phyloP scores from a whole-genome alignment of 805 yeast genomes.

The Pichia phayaonensis region DNA sequence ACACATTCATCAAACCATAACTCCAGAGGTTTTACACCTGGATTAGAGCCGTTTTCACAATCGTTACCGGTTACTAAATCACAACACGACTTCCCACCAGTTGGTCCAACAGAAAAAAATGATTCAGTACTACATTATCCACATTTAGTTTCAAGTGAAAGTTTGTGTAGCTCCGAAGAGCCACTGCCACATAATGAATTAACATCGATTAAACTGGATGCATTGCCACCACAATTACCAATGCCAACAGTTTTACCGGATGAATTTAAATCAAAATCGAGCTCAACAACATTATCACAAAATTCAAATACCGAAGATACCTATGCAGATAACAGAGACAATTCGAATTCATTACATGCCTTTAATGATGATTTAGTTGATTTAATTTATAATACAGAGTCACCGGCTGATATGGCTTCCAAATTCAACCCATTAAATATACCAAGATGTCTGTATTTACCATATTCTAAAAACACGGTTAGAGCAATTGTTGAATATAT shows the following conservation, averaged over 20 bases:
- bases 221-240: conserved; percentile 49
- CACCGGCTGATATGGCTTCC: background rate
- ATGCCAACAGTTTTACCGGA: conserved; percentile 33
- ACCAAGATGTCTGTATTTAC: conserved; percentile 64
- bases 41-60: background rate
- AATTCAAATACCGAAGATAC: background rate
- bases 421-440: conserved; percentile 24
- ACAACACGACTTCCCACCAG: background rate
- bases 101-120: background rate
- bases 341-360: background rate
- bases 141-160: background rate
- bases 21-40: background rate
- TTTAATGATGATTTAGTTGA: background rate
- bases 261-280: conserved; percentile 18
- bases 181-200: background rate
- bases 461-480: conserved; percentile 54
- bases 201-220: conserved; percentile 8
- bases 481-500: conserved; percentile 64
- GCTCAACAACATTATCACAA: background rate
- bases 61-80: background rate
- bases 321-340: background rate
- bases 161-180: background rate
- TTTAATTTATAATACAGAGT: background rate
- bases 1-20: conserved; percentile 1
- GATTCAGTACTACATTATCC: background rate